These are phyloP conservation scores for Letharia columbiana DNA, from an alignment of 495 filamentous ascomycete species.

Conservation along the genomic window DNA sequence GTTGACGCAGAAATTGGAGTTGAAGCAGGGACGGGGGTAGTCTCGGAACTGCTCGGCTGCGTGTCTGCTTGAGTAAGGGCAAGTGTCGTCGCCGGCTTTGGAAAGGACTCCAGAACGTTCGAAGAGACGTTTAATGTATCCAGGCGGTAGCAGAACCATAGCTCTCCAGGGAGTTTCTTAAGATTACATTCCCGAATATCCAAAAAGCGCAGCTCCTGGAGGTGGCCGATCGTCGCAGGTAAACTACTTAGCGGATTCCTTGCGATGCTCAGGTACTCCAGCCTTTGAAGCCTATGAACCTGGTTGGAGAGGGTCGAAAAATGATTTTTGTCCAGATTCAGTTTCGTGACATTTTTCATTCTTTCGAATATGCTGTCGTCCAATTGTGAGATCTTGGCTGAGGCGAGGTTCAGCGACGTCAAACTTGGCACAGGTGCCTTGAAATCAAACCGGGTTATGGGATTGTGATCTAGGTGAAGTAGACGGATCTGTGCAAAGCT, in stretches of 20 bases:
- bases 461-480: slow-evolving; percentile 82
- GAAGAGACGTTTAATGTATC: slow-evolving; percentile 92
- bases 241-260: slow-evolving; percentile 78
- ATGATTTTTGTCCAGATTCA: slow-evolving; percentile 91
- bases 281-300: slow-evolving; percentile 70
- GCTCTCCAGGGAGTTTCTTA: slow-evolving; percentile 73
- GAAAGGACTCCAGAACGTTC: slow-evolving; percentile 82
- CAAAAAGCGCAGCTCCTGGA: slow-evolving; percentile 72
- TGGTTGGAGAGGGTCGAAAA: slow-evolving; percentile 78
- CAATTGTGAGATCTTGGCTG: slow-evolving; percentile 75
- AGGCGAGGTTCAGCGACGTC: slow-evolving; percentile 76
- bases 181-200: slow-evolving; percentile 91
- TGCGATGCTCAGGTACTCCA: slow-evolving; percentile 89
- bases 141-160: slow-evolving; percentile 84
- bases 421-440: slow-evolving; percentile 67
- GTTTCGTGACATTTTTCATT: slow-evolving; percentile 72
- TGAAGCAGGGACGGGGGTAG: slow-evolving; percentile 39
- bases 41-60: slow-evolving; percentile 45
- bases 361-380: slow-evolving; percentile 80
- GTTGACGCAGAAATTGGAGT: slow-evolving; percentile 29
- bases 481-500: slow-evolving; percentile 76
- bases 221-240: slow-evolving; percentile 75
- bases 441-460: slow-evolving; percentile 86
- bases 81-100: slow-evolving; percentile 58
- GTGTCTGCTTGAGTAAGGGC: slow-evolving; percentile 38